These are phyloP conservation scores for Colletotrichum graminicola DNA, from an alignment of 2,329 filamentous ascomycete species.

Conservation along the genomic window DNA sequence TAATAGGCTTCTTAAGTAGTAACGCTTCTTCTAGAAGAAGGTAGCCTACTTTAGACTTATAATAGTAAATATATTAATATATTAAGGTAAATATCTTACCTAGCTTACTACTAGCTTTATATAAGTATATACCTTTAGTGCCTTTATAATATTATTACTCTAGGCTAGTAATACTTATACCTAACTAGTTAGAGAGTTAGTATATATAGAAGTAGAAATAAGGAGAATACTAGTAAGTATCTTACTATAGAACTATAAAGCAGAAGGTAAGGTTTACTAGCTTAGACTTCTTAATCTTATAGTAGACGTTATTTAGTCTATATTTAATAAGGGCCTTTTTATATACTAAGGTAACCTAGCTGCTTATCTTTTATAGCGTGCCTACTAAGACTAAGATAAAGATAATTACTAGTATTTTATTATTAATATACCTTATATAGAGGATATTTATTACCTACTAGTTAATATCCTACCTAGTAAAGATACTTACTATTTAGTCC, in stretches of 20 bases:
- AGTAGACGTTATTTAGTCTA: background rate
- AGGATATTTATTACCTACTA: background rate
- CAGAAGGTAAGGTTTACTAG: background rate
- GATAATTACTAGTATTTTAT: background rate
- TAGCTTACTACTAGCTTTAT: background rate
- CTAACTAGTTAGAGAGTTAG: background rate
- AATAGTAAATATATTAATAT: too few species aligned
- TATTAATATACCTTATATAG: background rate
- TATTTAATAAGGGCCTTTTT: background rate
- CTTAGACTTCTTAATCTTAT: background rate
- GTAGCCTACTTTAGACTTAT: too few species aligned
- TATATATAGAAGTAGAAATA: background rate
- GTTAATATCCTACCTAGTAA: background rate
- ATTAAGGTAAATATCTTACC: too few species aligned
- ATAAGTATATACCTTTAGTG: background rate
- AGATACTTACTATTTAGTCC: background rate
- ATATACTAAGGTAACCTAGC: background rate
- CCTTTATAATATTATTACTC: background rate
- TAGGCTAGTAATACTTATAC: background rate
- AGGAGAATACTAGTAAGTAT: background rate
- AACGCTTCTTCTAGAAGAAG: too few species aligned
- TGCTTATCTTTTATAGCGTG: background rate
- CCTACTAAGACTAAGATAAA: background rate
- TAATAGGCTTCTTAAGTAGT: too few species aligned
- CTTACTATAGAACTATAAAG: background rate